Evolutionary conservation across 148 eudicot species (phyloP).

Genomic region (Silene latifolia): DNA sequence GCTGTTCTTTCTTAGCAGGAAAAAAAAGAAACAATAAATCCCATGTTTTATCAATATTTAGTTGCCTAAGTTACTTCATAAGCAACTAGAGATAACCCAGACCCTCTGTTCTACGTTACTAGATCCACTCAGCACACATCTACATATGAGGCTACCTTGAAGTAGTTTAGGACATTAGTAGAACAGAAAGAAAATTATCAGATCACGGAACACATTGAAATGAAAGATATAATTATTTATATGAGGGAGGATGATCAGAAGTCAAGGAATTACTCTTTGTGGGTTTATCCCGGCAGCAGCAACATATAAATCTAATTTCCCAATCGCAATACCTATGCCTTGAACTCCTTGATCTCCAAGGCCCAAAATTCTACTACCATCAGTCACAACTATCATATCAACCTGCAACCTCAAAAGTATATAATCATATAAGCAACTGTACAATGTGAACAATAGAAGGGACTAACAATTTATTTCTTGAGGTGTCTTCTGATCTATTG

Average conservation of each 20-base stretch:
- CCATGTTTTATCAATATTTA: background rate
- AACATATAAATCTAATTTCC: conserved; percentile 89
- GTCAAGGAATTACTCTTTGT: conserved; percentile 62
- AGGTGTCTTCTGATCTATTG: background rate
- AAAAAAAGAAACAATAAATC: no score
- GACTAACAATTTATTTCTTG: background rate
- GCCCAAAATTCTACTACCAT: conserved; percentile 97
- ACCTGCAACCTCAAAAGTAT: conserved; percentile 46
- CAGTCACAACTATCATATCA: conserved; percentile 99
- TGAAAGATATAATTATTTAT: background rate
- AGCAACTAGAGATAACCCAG: background rate
- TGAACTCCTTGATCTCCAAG: conserved; percentile 95
- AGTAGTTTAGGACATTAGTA: background rate
- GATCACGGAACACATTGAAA: background rate
- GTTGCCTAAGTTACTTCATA: background rate
- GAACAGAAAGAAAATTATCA: background rate
- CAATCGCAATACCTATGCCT: conserved; percentile 88
- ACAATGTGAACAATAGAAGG: background rate
- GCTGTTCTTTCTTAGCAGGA: background rate
- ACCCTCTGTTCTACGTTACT: background rate
- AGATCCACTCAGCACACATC: background rate
- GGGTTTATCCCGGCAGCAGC: conserved; percentile 99
- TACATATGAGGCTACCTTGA: background rate
- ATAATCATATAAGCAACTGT: conserved; percentile 6
- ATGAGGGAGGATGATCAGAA: background rate